Evolutionary conservation across 2,329 filamentous ascomycete genomes (phyloP), one percentile per base, ranked within the genome.

Genomic region (Colletotrichum liaoningense): DNA sequence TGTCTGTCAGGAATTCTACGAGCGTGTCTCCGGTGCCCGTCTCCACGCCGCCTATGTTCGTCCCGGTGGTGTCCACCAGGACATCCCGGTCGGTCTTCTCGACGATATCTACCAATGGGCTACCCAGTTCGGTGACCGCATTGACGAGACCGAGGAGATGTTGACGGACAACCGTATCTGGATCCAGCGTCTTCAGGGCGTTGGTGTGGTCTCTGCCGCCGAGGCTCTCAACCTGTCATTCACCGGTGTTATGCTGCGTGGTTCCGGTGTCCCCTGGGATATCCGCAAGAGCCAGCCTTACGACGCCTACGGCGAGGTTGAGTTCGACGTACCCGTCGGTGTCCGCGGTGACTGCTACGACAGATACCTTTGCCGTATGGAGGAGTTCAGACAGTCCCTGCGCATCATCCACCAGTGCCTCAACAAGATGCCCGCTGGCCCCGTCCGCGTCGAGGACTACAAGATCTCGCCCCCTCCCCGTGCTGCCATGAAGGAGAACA

Each of bases 61-160:
- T 79, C 97, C 97, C 60, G 97, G 97, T 80, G 97, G 97, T 86
- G 97, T 99, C 69, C 94, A 95, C 80, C 95, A 98, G 85, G 97
- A 99, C 87, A 89, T 99, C 58, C 97, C 97, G 35, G 81, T 98
- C 74, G 97, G 97, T 77, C 92, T 99, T 58, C 92, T 99, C 63
- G 97, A 99, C 83, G 97, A 99, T 82, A 99, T 99, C 81, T 98
- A 99, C 88, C 96, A 98, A 86, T 99, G 97, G 97, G 97, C 97
- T 19, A 99, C 97, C 72, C 97, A 99, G 84, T 99, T 99, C 80
- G 94, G 95, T 80, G 97, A 99, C 87, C 95, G 97, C 79, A 97
- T 99, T 80, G 97, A 99, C 83, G 97, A 99, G 85, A 98, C 97
- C 68, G 97, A 99, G 84, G 97, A 99, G 85, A 93, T 99, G 87